phyloP scores from a whole-genome alignment of 1,139 yeast species.

The Citeromyces hawaiiensis region DNA sequence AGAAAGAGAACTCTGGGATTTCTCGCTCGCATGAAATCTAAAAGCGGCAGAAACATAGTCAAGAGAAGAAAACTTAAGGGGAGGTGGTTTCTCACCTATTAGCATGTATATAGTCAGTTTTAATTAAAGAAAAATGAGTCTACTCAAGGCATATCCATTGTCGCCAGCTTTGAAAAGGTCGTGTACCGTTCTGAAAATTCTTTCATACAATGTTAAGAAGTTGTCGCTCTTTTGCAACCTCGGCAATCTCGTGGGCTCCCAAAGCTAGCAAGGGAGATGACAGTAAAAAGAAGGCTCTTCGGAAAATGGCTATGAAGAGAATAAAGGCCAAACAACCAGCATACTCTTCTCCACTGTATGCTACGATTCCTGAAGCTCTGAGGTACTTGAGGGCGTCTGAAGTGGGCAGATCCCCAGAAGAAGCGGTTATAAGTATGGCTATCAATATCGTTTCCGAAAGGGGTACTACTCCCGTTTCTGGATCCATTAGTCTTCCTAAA shows the following conservation, averaged over 20 bases:
- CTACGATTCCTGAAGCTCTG: slow-evolving; percentile 64
- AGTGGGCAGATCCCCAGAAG: slow-evolving; percentile 64
- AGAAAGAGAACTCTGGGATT: slow-evolving; percentile 88
- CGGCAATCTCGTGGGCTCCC: not conserved
- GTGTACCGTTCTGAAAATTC: too few species aligned
- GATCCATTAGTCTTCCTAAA: slow-evolving; percentile 66
- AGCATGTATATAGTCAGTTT: not conserved
- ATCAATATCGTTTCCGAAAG: slow-evolving; percentile 62
- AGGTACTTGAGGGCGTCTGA: slow-evolving; percentile 79
- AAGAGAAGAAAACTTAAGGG: slow-evolving; percentile 78
- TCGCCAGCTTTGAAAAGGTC: too few species aligned
- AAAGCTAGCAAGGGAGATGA: not conserved
- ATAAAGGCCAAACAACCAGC: slow-evolving; percentile 33
- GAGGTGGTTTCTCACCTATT: slow-evolving; percentile 87
- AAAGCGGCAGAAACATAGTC: slow-evolving; percentile 67
- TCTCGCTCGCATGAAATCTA: slow-evolving; percentile 72
- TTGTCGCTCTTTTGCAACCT: not conserved
- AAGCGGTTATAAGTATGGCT: slow-evolving; percentile 56
- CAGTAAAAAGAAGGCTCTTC: slow-evolving; percentile 11
- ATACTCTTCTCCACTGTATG: slow-evolving; percentile 42
- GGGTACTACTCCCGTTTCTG: slow-evolving; percentile 67
- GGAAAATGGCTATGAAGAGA: slow-evolving; percentile 22
- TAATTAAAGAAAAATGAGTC: too few species aligned
- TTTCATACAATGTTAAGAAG: too few species aligned
- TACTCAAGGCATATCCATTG: too few species aligned